phyloP scores from a whole-genome alignment of 495 filamentous ascomycete species.

The Penicillium canescens region DNA sequence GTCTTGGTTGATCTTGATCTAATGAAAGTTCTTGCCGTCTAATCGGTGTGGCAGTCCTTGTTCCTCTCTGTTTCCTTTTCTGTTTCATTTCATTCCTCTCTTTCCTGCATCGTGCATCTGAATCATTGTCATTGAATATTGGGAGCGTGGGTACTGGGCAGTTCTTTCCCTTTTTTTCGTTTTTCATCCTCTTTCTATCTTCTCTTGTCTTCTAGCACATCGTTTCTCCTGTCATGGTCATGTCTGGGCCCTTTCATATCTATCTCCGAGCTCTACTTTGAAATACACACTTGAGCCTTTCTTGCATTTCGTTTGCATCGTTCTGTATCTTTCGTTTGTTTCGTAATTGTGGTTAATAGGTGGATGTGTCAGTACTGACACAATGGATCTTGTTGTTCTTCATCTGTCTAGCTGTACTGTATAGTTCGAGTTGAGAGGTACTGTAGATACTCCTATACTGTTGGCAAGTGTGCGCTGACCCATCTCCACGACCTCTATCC shows the following conservation, averaged over 20 bases:
- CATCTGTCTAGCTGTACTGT: too few species aligned
- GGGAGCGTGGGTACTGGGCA: slow-evolving; percentile 32
- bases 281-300: slow-evolving; percentile 19
- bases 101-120: slow-evolving; percentile 30
- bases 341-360: neutral
- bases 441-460: too few species aligned
- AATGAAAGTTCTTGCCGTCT: slow-evolving; percentile 25
- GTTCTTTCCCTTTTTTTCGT: slow-evolving; percentile 13
- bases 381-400: neutral
- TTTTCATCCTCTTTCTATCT: slow-evolving; percentile 10
- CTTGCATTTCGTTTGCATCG: slow-evolving; percentile 2
- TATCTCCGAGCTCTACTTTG: slow-evolving; percentile 15
- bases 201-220: slow-evolving; percentile 31
- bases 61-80: slow-evolving; percentile 22
- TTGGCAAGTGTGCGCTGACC: too few species aligned
- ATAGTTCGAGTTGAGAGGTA: too few species aligned
- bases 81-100: slow-evolving; percentile 22
- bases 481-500: too few species aligned
- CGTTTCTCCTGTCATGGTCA: slow-evolving; percentile 20
- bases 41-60: slow-evolving; percentile 12
- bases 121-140: slow-evolving; percentile 34
- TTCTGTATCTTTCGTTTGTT: neutral
- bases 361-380: neutral
- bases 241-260: slow-evolving; percentile 18
- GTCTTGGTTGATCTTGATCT: slow-evolving; percentile 20